Conservation (phyloP, 345 rosid species). For the Brassica carinata region DNA sequence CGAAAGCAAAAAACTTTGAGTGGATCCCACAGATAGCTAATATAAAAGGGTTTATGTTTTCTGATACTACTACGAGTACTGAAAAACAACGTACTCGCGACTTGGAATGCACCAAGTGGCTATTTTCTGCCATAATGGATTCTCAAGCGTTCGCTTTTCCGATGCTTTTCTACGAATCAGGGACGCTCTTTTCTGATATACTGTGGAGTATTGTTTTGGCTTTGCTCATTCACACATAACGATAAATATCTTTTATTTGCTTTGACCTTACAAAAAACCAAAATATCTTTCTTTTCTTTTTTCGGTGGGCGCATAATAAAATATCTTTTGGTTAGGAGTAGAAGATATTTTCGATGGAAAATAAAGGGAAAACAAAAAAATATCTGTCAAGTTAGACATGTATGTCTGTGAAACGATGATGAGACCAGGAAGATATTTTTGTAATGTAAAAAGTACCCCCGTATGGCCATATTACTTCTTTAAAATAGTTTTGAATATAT, state of each 20-base stretch:
- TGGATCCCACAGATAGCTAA: constrained; percentile 24
- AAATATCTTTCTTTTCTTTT: constrained; percentile 23
- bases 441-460: too few relatives aligned
- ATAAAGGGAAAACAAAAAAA: constrained; percentile 3
- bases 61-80: constrained; percentile 3
- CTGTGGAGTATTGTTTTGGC: neutral
- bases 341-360: constrained; percentile 25
- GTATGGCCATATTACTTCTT: too few relatives aligned
- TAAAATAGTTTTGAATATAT: too few relatives aligned
- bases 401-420: neutral
- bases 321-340: constrained; percentile 13
- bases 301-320: constrained; percentile 12
- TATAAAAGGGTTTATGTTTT: neutral
- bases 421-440: neutral
- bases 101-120: constrained; percentile 24
- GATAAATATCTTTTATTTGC: constrained; percentile 12
- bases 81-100: neutral
- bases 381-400: constrained; percentile 34
- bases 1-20: constrained; percentile 38
- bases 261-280: constrained; percentile 35
- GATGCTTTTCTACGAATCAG: constrained; percentile 34
- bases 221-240: neutral
- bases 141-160: constrained; percentile 22
- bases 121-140: constrained; percentile 1
- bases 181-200: neutral